A percentile compares a stretch with the other conserved stretches of the same genome.
phyloP scores from a whole-genome alignment of 345 rosid species.

The Gossypium thurberi region DNA sequence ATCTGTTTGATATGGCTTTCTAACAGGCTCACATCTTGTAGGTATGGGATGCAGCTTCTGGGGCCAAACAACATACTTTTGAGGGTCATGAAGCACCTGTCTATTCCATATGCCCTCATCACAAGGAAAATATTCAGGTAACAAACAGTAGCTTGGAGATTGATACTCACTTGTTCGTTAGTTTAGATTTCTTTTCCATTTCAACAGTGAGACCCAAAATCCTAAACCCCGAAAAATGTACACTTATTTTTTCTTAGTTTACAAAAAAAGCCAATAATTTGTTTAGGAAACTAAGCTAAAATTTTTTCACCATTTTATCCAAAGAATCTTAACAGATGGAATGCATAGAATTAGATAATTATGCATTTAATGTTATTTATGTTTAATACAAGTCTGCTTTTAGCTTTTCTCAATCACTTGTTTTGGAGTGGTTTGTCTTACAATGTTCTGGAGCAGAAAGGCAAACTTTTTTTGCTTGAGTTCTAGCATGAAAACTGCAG shows the following conservation, averaged over 20 bases:
- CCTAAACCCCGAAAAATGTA: not conserved
- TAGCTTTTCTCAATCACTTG: not conserved
- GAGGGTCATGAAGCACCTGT: slow-evolving; percentile 92
- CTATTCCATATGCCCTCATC: slow-evolving; percentile 75
- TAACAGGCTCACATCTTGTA: slow-evolving; percentile 26
- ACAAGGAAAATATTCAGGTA: slow-evolving; percentile 82
- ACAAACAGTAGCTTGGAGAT: slow-evolving; percentile 10
- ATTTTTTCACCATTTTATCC: not conserved
- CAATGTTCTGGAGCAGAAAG: not conserved
- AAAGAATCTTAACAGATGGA: slow-evolving; percentile 1
- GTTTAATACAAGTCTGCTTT: not conserved
- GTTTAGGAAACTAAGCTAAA: not conserved
- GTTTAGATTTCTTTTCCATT: slow-evolving; percentile 9
- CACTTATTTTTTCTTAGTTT: not conserved
- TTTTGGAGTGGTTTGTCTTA: not conserved
- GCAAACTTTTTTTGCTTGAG: not conserved
- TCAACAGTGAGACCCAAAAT: not conserved
- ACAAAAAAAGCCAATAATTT: not conserved
- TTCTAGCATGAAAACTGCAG: slow-evolving; percentile 1
- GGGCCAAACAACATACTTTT: slow-evolving; percentile 42
- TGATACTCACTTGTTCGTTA: not conserved
- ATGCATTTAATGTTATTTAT: not conserved
- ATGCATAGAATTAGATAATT: not conserved
- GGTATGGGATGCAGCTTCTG: slow-evolving; percentile 86
- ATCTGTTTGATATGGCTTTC: slow-evolving; percentile 13